Evolutionary conservation across 768 basidiomycete species (phyloP).

Genomic region (Boletellus emodensis): DNA sequence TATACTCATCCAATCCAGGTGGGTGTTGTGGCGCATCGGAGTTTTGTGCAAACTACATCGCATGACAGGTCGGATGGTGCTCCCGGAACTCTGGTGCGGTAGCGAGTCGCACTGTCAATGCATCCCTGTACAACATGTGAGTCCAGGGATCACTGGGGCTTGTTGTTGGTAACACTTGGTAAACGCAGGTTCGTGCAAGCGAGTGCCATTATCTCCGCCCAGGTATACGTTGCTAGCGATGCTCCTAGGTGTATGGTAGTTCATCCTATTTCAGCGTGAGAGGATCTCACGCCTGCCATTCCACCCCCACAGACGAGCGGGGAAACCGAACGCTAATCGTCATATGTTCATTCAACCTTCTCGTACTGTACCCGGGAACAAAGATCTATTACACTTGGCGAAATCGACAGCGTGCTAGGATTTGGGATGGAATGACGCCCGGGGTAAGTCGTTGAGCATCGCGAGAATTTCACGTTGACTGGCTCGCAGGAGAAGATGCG

Average conservation of each 20-base stretch:
- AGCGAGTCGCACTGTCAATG: slow-evolving; percentile 56
- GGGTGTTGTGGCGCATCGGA: background rate
- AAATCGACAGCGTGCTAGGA: slow-evolving; percentile 48
- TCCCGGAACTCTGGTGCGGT: slow-evolving; percentile 59
- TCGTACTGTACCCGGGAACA: slow-evolving; percentile 50
- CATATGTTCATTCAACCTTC: slow-evolving; percentile 47
- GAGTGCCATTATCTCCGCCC: slow-evolving; percentile 41
- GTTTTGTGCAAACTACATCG: background rate
- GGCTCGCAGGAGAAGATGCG: slow-evolving; percentile 45
- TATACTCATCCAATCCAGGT: slow-evolving; percentile 50
- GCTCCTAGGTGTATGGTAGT: slow-evolving; percentile 47
- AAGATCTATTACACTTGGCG: slow-evolving; percentile 57
- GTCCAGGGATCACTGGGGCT: background rate
- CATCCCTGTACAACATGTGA: slow-evolving; percentile 56
- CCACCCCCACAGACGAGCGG: slow-evolving; percentile 40
- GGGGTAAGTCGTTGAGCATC: slow-evolving; percentile 31
- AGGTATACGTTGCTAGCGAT: slow-evolving; percentile 60
- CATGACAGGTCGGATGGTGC: slow-evolving; percentile 47
- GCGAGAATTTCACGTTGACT: background rate
- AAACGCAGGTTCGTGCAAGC: slow-evolving; percentile 40
- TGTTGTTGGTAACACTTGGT: background rate
- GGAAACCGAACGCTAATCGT: slow-evolving; percentile 56
- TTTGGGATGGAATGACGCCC: slow-evolving; percentile 55
- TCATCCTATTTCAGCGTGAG: too few relatives aligned
- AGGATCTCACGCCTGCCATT: background rate